These are phyloP conservation scores for Chaetomium sp. DNA, from an alignment of 2,329 filamentous ascomycete genomes.

Conservation along the genomic window DNA sequence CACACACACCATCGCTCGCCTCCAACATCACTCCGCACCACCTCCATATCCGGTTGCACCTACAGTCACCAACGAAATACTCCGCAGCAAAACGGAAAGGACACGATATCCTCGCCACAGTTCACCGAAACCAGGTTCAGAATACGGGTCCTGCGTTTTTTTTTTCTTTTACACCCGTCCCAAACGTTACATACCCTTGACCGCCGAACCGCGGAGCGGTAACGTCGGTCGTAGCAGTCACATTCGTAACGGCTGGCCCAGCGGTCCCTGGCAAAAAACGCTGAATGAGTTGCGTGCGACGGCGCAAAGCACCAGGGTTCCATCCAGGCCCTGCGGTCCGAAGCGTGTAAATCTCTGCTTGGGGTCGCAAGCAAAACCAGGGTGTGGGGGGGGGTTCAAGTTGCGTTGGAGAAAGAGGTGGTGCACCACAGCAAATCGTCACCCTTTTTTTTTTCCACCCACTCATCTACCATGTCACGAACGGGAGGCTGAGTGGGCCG, in stretches of 20 bases:
- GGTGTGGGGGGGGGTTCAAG: slow-evolving; percentile 7
- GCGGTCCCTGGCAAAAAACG: not conserved
- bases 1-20: not conserved
- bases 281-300: not conserved
- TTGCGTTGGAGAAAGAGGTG: slow-evolving; percentile 1
- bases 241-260: slow-evolving; percentile 1
- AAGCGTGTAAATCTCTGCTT: slow-evolving; percentile 26
- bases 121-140: slow-evolving; percentile 8
- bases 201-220: not conserved
- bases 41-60: too few species aligned
- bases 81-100: slow-evolving; percentile 3
- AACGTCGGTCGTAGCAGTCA: not conserved
- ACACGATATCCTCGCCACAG: slow-evolving; percentile 20
- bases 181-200: not conserved
- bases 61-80: not conserved
- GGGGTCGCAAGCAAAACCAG: slow-evolving; percentile 8
- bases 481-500: not conserved
- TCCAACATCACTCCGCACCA: not conserved
- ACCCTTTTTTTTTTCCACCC: not conserved
- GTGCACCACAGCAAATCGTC: not conserved
- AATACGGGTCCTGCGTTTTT: slow-evolving; percentile 10
- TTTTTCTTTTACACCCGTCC: not conserved
- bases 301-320: slow-evolving; percentile 25
- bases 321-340: slow-evolving; percentile 33
- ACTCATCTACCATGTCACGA: not conserved